Evolutionary conservation across 306 rosid genomes (phyloP).

Genomic region (Vigna trinervia): DNA sequence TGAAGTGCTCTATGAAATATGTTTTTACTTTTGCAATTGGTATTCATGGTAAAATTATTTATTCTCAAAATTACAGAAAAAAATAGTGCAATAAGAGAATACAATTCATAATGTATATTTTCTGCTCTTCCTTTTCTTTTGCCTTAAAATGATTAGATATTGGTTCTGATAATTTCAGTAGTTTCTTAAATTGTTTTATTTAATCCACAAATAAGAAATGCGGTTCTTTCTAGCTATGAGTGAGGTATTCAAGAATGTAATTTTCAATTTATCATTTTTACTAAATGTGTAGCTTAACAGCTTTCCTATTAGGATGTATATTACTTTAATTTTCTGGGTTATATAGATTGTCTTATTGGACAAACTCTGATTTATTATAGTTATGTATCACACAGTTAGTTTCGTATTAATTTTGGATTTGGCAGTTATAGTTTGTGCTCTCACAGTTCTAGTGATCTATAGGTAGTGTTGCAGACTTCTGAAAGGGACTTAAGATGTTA

Average conservation of each 20-base stretch:
- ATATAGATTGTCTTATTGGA: neutral
- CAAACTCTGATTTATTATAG: constrained; percentile 1
- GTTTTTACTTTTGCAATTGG: constrained; percentile 15
- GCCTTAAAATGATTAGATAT: neutral
- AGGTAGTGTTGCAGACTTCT: neutral
- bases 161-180: neutral
- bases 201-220: neutral
- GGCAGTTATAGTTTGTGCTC: neutral
- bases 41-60: constrained; percentile 1
- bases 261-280: neutral
- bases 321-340: neutral
- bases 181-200: constrained; percentile 8
- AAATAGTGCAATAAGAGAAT: neutral
- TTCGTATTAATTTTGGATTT: neutral
- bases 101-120: neutral
- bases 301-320: neutral
- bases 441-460: neutral
- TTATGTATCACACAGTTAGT: neutral
- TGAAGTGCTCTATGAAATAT: constrained; percentile 16
- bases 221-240: neutral
- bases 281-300: neutral
- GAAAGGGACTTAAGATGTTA: neutral
- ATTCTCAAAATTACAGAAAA: neutral
- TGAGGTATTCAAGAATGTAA: neutral
- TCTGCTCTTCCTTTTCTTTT: neutral